phyloP scores from a whole-genome alignment of 192 early-diverging fungal genomes.

The Polychytrium aggregatum region DNA sequence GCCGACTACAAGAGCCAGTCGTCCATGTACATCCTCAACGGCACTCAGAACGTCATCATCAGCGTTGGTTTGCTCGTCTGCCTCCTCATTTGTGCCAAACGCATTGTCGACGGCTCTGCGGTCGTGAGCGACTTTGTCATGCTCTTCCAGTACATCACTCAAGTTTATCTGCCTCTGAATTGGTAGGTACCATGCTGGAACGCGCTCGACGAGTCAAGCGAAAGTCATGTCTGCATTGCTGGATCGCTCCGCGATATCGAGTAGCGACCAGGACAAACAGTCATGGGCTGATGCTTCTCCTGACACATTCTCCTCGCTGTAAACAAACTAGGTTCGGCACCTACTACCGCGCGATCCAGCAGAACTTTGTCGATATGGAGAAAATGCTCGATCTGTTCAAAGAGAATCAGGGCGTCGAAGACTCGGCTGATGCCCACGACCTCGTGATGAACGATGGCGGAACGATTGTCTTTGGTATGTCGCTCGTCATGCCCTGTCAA shows the following conservation, averaged over 20 bases:
- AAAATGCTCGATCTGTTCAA: slow-evolving; percentile 83
- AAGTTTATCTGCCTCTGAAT: slow-evolving; percentile 82
- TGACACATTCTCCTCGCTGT: neutral
- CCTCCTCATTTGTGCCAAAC: slow-evolving; percentile 70
- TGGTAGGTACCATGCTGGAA: too few relatives aligned
- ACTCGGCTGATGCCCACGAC: slow-evolving; percentile 47
- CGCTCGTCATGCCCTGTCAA: too few relatives aligned
- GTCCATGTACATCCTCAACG: slow-evolving; percentile 70
- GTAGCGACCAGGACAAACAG: too few relatives aligned
- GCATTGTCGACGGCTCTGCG: slow-evolving; percentile 59
- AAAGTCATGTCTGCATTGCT: too few relatives aligned
- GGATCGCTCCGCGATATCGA: too few relatives aligned
- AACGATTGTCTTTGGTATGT: slow-evolving; percentile 54
- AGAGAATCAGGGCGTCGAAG: slow-evolving; percentile 50
- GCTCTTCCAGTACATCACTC: slow-evolving; percentile 77
- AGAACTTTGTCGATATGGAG: slow-evolving; percentile 82
- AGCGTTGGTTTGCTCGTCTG: slow-evolving; percentile 72
- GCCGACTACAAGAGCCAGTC: slow-evolving; percentile 75
- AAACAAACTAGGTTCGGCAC: slow-evolving; percentile 74
- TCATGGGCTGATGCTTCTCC: too few relatives aligned
- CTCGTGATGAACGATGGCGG: slow-evolving; percentile 44
- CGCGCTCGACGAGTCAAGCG: too few relatives aligned
- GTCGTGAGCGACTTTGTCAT: slow-evolving; percentile 78
- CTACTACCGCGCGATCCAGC: slow-evolving; percentile 88
- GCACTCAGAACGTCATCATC: slow-evolving; percentile 79